Conservation (phyloP, 768 basidiomycete genomes). For the Collybiopsis confluens region DNA sequence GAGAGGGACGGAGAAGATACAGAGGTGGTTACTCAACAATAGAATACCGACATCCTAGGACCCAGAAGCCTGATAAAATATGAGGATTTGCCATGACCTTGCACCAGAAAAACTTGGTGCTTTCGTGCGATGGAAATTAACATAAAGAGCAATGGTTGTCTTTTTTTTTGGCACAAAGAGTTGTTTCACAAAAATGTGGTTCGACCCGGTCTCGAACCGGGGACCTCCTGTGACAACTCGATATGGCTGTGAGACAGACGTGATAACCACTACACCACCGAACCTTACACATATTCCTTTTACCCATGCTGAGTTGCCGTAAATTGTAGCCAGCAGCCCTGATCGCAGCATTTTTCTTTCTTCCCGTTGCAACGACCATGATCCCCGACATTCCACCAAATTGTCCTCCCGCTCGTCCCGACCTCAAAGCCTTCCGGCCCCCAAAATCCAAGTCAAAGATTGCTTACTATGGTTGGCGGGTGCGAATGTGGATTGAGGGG, state of each 20-base stretch:
- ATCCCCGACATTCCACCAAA: constrained; percentile 6
- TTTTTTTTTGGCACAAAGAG: too few species aligned
- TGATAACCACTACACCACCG: constrained; percentile 8
- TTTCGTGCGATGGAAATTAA: too few species aligned
- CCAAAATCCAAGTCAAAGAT: constrained; percentile 15
- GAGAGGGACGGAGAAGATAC: not conserved
- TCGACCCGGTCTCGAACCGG: constrained; percentile 7
- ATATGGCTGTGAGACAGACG: not conserved
- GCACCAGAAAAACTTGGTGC: too few species aligned
- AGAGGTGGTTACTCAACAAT: constrained; percentile 1
- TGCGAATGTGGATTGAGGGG: constrained; percentile 52
- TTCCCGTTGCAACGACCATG: too few species aligned
- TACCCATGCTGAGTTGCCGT: too few species aligned
- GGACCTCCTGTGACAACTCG: not conserved
- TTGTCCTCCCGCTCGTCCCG: constrained; percentile 5
- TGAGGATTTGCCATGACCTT: too few species aligned
- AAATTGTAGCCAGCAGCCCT: too few species aligned
- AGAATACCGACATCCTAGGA: too few species aligned
- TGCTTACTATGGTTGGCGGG: constrained; percentile 39
- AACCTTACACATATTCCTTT: not conserved
- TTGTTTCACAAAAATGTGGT: not conserved
- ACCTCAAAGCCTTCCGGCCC: constrained; percentile 12
- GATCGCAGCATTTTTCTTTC: too few species aligned
- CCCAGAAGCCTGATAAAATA: too few species aligned
- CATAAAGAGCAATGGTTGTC: too few species aligned